Conservation (phyloP, 164 flowering plant species). For the Chimonanthus salicifolius region DNA sequence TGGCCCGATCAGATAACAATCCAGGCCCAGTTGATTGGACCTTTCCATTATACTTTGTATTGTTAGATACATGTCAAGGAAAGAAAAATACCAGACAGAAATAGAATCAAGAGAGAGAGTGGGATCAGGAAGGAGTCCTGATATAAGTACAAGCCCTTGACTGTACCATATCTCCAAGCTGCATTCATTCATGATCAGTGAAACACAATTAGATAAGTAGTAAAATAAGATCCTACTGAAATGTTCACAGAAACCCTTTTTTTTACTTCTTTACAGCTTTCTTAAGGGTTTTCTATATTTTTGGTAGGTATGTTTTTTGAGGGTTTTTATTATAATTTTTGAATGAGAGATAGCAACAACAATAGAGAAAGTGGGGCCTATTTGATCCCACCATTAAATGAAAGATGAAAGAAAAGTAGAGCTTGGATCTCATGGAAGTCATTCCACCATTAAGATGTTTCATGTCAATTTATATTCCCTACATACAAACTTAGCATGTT, state of each 20-base stretch:
- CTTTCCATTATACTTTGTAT: no score
- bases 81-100: constrained; percentile 52
- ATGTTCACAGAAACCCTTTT: no score
- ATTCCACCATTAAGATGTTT: no score
- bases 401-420: not conserved
- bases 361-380: not conserved
- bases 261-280: no score
- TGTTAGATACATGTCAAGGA: not conserved
- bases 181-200: constrained; percentile 4
- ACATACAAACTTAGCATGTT: no score
- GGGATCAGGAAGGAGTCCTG: constrained; percentile 65
- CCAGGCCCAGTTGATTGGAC: no score
- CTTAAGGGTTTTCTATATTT: no score
- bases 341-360: not conserved
- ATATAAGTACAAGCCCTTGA: constrained; percentile 67
- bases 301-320: no score
- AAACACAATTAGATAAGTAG: not conserved
- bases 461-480: no score
- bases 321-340: not conserved
- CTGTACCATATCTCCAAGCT: constrained; percentile 85
- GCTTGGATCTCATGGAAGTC: not conserved
- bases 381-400: not conserved
- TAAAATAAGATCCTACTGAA: no score
- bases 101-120: constrained; percentile 66
- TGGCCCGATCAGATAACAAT: no score